Conservation (phyloP, 176 grass and related monocot species). For the Miscanthus lutarioriparius region DNA sequence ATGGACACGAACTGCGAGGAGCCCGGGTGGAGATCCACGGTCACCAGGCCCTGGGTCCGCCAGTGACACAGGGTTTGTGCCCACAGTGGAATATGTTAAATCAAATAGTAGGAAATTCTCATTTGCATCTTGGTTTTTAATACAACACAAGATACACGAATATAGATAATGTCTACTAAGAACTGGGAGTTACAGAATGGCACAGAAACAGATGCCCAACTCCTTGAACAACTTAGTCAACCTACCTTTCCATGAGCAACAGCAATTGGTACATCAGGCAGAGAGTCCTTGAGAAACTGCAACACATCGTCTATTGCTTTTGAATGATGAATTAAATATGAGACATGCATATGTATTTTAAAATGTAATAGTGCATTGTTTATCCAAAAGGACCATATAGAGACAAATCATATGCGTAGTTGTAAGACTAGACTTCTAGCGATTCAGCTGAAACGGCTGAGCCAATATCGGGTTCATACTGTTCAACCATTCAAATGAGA, state of each 20-base stretch:
- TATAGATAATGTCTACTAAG: neutral
- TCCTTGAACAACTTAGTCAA: conserved; percentile 35
- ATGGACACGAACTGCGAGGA: neutral
- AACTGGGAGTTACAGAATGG: neutral
- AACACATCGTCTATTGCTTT: conserved; percentile 83
- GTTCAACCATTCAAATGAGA: neutral
- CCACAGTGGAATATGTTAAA: conserved; percentile 31
- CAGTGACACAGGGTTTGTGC: neutral
- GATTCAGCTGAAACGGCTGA: neutral
- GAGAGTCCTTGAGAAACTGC: conserved; percentile 66
- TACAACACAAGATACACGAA: conserved; percentile 5
- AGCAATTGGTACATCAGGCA: conserved; percentile 66
- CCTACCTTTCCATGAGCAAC: conserved; percentile 89
- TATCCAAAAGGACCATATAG: neutral
- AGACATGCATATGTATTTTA: conserved; percentile 27
- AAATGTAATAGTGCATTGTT: neutral
- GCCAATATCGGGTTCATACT: neutral
- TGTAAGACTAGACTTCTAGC: neutral
- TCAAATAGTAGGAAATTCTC: conserved; percentile 2
- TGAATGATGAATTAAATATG: conserved; percentile 42
- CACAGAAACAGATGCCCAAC: conserved; percentile 4
- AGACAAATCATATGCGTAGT: neutral
- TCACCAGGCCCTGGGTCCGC: neutral
- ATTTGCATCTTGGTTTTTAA: conserved; percentile 16
- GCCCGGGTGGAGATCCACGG: neutral